These are phyloP conservation scores for Rhodotorula sp. DNA, from an alignment of 1,284 basidiomycete genomes.

Conservation along the genomic window DNA sequence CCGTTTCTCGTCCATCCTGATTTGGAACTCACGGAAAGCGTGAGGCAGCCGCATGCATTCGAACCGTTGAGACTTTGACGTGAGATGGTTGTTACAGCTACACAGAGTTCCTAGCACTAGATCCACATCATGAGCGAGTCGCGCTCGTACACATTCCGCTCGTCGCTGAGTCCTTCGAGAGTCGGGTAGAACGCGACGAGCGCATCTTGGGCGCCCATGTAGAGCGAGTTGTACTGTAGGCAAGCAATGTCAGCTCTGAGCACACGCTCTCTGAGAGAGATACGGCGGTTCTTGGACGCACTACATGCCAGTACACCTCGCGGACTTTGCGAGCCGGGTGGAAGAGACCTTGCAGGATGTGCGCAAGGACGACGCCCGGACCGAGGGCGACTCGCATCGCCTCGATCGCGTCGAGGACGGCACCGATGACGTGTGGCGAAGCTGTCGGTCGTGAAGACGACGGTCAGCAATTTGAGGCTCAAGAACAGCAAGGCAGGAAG, in stretches of 20 bases:
- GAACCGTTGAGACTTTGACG: not conserved
- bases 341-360: conserved; percentile 71
- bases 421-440: conserved; percentile 92
- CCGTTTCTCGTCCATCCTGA: not conserved
- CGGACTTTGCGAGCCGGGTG: conserved; percentile 95
- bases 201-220: conserved; percentile 46
- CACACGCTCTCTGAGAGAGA: not conserved
- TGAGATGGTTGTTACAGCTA: not conserved
- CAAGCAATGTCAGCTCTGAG: not conserved
- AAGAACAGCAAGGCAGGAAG: not conserved
- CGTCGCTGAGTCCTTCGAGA: conserved; percentile 39
- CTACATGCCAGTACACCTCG: conserved; percentile 57
- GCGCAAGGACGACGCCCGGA: conserved; percentile 86
- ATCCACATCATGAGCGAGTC: conserved; percentile 5
- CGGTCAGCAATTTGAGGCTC: not conserved
- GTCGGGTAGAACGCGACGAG: conserved; percentile 40
- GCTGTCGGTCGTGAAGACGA: conserved; percentile 48
- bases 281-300: conserved; percentile 27
- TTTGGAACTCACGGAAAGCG: no score
- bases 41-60: not conserved
- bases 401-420: conserved; percentile 66
- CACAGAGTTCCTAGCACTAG: not conserved
- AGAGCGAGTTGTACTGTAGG: conserved; percentile 42
- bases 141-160: conserved; percentile 43
- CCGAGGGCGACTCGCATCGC: conserved; percentile 94